These are phyloP conservation scores for Yarrowia galli DNA, from an alignment of 1,139 yeast genomes.

Conservation along the genomic window DNA sequence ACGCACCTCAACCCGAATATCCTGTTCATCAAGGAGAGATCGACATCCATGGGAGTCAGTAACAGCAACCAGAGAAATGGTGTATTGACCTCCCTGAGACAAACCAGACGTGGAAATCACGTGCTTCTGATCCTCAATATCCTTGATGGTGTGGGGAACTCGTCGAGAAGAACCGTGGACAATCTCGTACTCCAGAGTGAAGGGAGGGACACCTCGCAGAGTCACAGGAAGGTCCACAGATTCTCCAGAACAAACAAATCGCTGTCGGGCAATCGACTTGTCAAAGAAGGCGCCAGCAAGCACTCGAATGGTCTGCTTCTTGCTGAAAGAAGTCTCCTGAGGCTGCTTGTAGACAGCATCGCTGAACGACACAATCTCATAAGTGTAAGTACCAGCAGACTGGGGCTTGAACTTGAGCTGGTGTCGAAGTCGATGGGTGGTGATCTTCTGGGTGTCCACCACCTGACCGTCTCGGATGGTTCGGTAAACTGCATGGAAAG, in stretches of 20 bases:
- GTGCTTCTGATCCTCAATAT: slow-evolving; percentile 54
- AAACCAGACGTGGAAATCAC: slow-evolving; percentile 63
- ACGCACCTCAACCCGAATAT: slow-evolving; percentile 67
- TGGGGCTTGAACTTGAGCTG: slow-evolving; percentile 77
- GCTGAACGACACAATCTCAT: slow-evolving; percentile 62
- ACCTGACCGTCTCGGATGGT: slow-evolving; percentile 51
- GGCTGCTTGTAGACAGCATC: slow-evolving; percentile 51
- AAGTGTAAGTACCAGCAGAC: slow-evolving; percentile 78
- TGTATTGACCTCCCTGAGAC: slow-evolving; percentile 72
- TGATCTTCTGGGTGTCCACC: slow-evolving; percentile 44
- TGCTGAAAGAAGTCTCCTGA: slow-evolving; percentile 47
- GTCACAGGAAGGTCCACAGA: slow-evolving; percentile 59
- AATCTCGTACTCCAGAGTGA: slow-evolving; percentile 71
- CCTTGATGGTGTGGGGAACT: slow-evolving; percentile 54
- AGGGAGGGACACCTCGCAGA: slow-evolving; percentile 82
- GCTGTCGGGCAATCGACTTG: slow-evolving; percentile 43
- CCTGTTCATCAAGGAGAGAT: slow-evolving; percentile 67
- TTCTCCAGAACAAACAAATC: slow-evolving; percentile 58
- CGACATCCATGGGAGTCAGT: slow-evolving; percentile 78
- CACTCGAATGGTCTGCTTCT: slow-evolving; percentile 51
- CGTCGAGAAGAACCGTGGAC: slow-evolving; percentile 59
- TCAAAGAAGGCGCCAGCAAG: slow-evolving; percentile 53
- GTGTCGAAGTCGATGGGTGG: slow-evolving; percentile 53
- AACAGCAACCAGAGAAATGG: slow-evolving; percentile 66
- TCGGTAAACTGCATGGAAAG: slow-evolving; percentile 73